Evolutionary conservation across 768 basidiomycete genomes (phyloP).

Genomic region (Chalciporus piperatus): DNA sequence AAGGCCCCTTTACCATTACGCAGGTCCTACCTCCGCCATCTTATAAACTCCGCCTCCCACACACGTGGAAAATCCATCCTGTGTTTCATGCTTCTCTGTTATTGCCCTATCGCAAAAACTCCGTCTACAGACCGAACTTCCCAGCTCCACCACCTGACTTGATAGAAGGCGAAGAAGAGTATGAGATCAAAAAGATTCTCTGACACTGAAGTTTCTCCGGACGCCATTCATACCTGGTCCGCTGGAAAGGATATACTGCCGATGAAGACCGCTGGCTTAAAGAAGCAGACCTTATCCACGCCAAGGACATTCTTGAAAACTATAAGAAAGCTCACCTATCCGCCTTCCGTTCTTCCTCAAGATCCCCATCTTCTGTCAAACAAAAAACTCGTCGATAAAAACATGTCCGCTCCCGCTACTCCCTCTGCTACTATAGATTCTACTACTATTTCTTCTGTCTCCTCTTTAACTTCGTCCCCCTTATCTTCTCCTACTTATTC

Average conservation of each 20-base stretch:
- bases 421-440: too few relatives aligned
- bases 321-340: too few relatives aligned
- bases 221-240: not conserved
- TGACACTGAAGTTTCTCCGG: not conserved
- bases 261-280: too few relatives aligned
- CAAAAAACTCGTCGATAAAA: too few relatives aligned
- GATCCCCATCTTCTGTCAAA: too few relatives aligned
- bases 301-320: too few relatives aligned
- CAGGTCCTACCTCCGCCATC: not conserved
- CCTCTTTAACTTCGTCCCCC: too few relatives aligned
- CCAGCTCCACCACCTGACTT: not conserved
- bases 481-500: too few relatives aligned
- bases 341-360: too few relatives aligned
- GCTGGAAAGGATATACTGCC: not conserved
- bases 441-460: too few relatives aligned
- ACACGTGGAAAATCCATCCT: not conserved
- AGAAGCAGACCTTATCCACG: too few relatives aligned
- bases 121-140: not conserved
- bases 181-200: not conserved
- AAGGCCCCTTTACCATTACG: not conserved
- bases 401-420: too few relatives aligned
- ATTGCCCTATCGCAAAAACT: not conserved
- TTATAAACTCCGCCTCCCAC: not conserved
- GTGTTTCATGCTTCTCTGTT: not conserved
- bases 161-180: slow-evolving; percentile 1